Evolutionary conservation across 2,329 filamentous ascomycete species (phyloP).

Genomic region (Xylariaceae sp.): DNA sequence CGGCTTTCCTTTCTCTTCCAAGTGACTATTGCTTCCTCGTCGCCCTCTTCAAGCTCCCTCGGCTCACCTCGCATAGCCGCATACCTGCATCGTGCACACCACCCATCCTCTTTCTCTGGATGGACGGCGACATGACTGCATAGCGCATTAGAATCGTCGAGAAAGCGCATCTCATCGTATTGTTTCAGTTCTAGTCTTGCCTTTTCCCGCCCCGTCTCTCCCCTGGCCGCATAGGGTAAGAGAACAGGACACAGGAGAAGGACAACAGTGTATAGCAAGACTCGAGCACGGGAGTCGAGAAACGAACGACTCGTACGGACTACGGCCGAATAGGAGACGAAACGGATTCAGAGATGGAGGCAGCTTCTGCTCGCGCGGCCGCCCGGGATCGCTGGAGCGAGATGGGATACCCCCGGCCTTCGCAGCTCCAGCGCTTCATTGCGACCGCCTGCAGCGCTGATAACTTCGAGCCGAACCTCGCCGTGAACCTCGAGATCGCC

Average conservation of each 20-base stretch:
- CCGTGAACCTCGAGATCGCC: constrained; percentile 90
- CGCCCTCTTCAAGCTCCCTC: neutral
- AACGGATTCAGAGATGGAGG: constrained; percentile 61
- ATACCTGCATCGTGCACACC: neutral
- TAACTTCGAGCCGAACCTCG: constrained; percentile 97
- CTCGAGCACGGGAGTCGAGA: neutral
- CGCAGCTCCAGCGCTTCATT: constrained; percentile 91
- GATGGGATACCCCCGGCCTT: constrained; percentile 70
- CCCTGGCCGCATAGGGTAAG: neutral
- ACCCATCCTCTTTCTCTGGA: neutral
- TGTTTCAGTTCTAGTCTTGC: neutral
- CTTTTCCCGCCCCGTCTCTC: neutral
- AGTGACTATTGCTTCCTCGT: neutral
- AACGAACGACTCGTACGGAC: neutral
- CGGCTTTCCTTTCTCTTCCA: too few species aligned
- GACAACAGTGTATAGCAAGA: neutral
- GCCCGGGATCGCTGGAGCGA: constrained; percentile 89
- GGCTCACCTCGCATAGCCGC: neutral
- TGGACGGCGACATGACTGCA: constrained; percentile 1
- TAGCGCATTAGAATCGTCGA: constrained; percentile 1
- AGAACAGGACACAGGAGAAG: neutral
- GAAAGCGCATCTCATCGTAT: constrained; percentile 2
- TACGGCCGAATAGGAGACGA: neutral
- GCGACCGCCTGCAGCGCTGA: constrained; percentile 93
- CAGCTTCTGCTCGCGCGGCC: constrained; percentile 90